Conservation (phyloP, 1,284 basidiomycete species). For the Leccinum fuscescens region DNA sequence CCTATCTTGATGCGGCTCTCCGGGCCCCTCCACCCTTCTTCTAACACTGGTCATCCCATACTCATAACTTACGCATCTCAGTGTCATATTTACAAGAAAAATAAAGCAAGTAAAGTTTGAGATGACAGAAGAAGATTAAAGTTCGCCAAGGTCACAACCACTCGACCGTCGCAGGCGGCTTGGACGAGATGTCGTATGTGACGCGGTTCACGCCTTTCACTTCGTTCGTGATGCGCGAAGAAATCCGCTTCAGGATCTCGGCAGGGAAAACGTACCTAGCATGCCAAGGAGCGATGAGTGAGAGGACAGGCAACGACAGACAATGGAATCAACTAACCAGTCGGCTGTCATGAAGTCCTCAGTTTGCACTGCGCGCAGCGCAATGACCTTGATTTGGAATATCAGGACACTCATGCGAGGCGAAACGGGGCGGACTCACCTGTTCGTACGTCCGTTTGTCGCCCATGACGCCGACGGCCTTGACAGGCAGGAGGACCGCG, state of each 20-base stretch:
- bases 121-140: background rate
- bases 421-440: conserved; percentile 40
- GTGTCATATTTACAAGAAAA: too few relatives aligned
- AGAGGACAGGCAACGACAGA: background rate
- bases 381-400: conserved; percentile 63
- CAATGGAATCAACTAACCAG: conserved; percentile 53
- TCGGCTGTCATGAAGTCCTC: conserved; percentile 99
- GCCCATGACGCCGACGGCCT: conserved; percentile 97
- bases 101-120: too few relatives aligned
- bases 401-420: background rate
- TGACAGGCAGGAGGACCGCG: conserved; percentile 94
- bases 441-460: conserved; percentile 98
- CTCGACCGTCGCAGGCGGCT: conserved; percentile 82
- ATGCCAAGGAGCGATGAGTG: background rate
- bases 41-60: too few relatives aligned
- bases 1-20: too few relatives aligned
- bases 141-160: conserved; percentile 40
- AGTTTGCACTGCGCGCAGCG: conserved; percentile 86
- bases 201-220: conserved; percentile 92
- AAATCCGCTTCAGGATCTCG: conserved; percentile 87
- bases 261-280: conserved; percentile 92
- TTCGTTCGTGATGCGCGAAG: conserved; percentile 98
- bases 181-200: conserved; percentile 95
- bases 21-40: conserved; percentile 43
- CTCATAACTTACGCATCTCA: too few relatives aligned